phyloP scores from a whole-genome alignment of 2,329 filamentous ascomycete species.

The Colletotrichum phormii region DNA sequence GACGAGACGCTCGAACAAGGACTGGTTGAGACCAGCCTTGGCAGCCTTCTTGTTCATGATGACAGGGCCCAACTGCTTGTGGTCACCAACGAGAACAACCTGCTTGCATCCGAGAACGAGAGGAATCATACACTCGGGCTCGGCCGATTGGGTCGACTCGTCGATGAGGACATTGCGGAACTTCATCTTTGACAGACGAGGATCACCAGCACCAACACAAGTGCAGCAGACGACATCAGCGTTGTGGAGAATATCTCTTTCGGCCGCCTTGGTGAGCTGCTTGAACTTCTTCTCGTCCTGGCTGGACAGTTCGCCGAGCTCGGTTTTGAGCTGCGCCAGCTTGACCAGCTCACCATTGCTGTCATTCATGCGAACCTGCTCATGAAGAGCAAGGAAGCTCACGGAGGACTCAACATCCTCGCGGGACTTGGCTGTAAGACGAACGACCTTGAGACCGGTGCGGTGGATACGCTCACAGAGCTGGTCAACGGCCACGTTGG shows the following conservation, averaged over 20 bases:
- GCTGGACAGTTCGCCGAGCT: conserved; percentile 90
- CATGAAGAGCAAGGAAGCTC: conserved; percentile 92
- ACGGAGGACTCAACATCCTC: conserved; percentile 99
- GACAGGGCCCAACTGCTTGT: conserved; percentile 96
- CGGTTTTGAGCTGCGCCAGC: conserved; percentile 90
- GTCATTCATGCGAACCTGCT: conserved; percentile 98
- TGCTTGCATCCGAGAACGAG: conserved; percentile 98
- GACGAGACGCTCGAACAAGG: conserved; percentile 96
- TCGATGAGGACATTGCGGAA: conserved; percentile 98
- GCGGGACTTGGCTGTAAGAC: conserved; percentile 97
- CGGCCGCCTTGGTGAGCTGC: conserved; percentile 90
- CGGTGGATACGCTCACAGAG: conserved; percentile 96
- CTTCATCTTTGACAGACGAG: conserved; percentile 94
- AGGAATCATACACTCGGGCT: conserved; percentile 99
- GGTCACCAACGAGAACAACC: conserved; percentile 97
- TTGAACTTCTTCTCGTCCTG: conserved; percentile 99
- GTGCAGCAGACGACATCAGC: conserved; percentile 99
- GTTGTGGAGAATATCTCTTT: conserved; percentile 93
- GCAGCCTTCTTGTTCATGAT: conserved; percentile 99
- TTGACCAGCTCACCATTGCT: conserved; percentile 94
- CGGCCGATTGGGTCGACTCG: conserved; percentile 97
- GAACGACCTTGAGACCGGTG: conserved; percentile 95
- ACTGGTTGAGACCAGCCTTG: conserved; percentile 97
- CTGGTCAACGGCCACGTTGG: conserved; percentile 98
- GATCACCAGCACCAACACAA: conserved; percentile 96